Evolutionary conservation across 2,329 filamentous ascomycete species (phyloP), one percentile per base, ranked within the genome.

Genomic region (Metarhizium guizhouense): DNA sequence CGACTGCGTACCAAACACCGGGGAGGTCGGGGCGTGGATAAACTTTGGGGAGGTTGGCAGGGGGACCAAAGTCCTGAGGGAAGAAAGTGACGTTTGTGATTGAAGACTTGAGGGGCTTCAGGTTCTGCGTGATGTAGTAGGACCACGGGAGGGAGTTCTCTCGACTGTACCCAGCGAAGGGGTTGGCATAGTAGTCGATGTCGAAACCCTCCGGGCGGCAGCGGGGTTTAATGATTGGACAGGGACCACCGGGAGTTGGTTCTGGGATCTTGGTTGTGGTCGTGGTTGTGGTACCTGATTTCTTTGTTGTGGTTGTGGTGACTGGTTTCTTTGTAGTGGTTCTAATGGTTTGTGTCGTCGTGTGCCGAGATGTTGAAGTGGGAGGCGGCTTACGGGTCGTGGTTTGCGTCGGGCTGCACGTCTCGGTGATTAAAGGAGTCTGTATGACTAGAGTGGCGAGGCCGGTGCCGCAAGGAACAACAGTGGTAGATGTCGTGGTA

Each of bases 141-240:
- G 61, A 63, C 13, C 59, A 55, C 20, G 61, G 60, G 11, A 60
- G 13, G 4, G 4, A 53, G 2, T 48, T 55, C 29, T 59, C 52
- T 6, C 61, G 59, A 38, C 61, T 60, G 55, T 61, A 64, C 3
- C 59, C 62, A 7, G 48, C 54, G 11, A 64, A 58, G 38, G 48
- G 57, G 30, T 64, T 64, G 30, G 54, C 14, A 40, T 62, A 64
- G 57, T 62, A 64, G 54, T 62, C 59, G 6, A 63, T 56, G 32
- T 62, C 60, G 51, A 56, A 32, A 5, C 50, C 50, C 6, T 10
- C 13, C 6, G 40, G 43, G 2, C 20, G 43, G 16, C 43, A 47
- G 18, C 14, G n/a, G 6, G 43, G 52, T 16, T 38, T 47, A 8
- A 48, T 18, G 8, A 42, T 10, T 11, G 25, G 42, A 42, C 52